phyloP scores from a whole-genome alignment of 139 green algal species.

The Volvox africanus region DNA sequence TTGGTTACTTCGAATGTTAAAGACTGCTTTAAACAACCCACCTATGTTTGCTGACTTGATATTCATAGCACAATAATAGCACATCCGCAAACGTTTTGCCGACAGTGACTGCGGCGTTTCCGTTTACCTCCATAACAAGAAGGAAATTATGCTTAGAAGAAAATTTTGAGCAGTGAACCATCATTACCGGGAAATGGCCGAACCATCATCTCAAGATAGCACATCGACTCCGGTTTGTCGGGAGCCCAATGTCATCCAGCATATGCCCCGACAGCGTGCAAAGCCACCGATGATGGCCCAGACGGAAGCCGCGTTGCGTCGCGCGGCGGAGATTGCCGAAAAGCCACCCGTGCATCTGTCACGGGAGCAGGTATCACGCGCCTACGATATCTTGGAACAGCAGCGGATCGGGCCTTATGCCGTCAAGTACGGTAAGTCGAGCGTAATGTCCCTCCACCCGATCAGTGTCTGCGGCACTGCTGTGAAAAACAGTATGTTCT shows the following conservation, averaged over 20 bases:
- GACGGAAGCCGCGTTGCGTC: not conserved
- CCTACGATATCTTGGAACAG: constrained; percentile 34
- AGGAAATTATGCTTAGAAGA: too few species aligned
- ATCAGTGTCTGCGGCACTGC: too few species aligned
- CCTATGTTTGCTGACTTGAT: too few species aligned
- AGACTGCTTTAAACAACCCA: too few species aligned
- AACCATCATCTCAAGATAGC: not conserved
- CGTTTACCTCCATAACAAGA: too few species aligned
- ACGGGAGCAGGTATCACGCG: not conserved
- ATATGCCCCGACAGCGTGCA: not conserved
- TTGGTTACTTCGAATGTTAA: too few species aligned
- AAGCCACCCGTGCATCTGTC: not conserved
- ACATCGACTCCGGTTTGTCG: not conserved
- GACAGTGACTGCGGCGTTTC: too few species aligned
- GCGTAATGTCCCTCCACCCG: too few species aligned
- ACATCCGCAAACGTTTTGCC: too few species aligned
- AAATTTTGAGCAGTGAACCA: too few species aligned
- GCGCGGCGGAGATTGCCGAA: not conserved
- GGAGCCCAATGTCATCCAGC: not conserved
- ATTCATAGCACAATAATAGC: too few species aligned
- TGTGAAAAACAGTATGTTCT: too few species aligned
- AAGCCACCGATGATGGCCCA: constrained; percentile 26
- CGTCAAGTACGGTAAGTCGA: constrained; percentile 28
- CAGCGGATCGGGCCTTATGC: constrained; percentile 9
- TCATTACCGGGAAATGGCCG: not conserved